Conservation (phyloP, 1,284 basidiomycete genomes). For the Cryptococcus sp. region DNA sequence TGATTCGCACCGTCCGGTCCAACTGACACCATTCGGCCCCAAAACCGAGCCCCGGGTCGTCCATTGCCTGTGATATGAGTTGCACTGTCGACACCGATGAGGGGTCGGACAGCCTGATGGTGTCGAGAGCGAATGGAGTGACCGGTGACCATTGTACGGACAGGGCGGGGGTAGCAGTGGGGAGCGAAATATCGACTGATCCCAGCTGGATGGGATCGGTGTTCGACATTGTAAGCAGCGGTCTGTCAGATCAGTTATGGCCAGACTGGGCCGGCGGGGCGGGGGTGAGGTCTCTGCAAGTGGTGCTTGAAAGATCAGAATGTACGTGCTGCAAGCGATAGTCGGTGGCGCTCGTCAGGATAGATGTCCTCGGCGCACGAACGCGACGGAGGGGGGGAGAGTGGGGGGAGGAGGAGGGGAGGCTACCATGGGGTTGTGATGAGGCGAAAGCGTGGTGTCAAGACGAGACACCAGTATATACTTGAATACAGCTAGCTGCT, state of each 20-base stretch:
- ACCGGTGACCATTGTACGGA: conserved; percentile 5
- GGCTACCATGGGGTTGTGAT: too few species aligned
- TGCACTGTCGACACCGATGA: neutral
- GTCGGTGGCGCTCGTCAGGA: neutral
- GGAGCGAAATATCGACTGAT: neutral
- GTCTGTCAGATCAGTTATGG: too few species aligned
- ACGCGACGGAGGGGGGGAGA: too few species aligned
- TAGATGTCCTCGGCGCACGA: neutral
- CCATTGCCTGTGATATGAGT: conserved; percentile 4
- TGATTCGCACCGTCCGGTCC: conserved; percentile 1
- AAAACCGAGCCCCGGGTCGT: conserved; percentile 11
- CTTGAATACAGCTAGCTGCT: too few species aligned
- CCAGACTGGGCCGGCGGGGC: neutral
- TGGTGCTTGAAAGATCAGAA: neutral
- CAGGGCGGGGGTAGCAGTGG: neutral
- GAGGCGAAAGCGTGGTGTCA: too few species aligned
- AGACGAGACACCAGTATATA: too few species aligned
- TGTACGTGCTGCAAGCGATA: neutral
- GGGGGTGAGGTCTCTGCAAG: neutral
- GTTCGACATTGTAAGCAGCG: neutral
- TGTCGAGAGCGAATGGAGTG: conserved; percentile 3
- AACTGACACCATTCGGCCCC: conserved; percentile 10
- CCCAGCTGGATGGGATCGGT: conserved; percentile 13
- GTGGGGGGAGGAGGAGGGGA: too few species aligned
- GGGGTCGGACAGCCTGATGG: neutral